Conservation (phyloP, 805 yeast genomes). For the Metschnikowia drakensbergensis region DNA sequence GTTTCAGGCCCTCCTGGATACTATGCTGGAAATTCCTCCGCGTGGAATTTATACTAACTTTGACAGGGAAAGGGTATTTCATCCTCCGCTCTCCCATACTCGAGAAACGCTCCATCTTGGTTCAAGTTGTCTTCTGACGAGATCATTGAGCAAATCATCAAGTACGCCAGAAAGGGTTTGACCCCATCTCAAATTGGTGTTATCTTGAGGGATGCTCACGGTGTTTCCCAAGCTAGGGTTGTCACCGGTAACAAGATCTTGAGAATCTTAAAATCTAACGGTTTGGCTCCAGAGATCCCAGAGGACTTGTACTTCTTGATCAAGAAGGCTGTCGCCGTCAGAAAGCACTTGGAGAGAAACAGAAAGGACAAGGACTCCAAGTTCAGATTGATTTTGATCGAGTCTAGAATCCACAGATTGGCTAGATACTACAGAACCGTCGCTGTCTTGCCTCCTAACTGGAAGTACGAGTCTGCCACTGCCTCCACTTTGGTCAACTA, state of each 20-base stretch:
- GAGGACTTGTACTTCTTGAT: constrained; percentile 99
- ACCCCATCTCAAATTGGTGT: constrained; percentile 99
- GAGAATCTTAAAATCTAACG: constrained; percentile 98
- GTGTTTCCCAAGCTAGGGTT: constrained; percentile 96
- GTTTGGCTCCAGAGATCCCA: constrained; percentile 99
- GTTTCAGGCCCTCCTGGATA: constrained; percentile 4
- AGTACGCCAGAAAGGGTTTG: constrained; percentile 99
- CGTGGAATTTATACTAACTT: constrained; percentile 14
- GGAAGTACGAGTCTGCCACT: constrained; percentile 99
- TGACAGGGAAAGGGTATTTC: constrained; percentile 97
- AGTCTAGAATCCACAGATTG: constrained; percentile 99
- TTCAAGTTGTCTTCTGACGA: constrained; percentile 94
- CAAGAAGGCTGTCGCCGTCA: constrained; percentile 99
- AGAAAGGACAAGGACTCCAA: constrained; percentile 99
- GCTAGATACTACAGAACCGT: constrained; percentile 99
- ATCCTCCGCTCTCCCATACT: constrained; percentile 98
- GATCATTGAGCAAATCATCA: constrained; percentile 96
- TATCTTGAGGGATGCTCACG: constrained; percentile 98
- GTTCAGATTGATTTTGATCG: constrained; percentile 99
- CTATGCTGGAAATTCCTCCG: constrained; percentile 1
- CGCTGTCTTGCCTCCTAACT: constrained; percentile 98
- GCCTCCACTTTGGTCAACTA: constrained; percentile 99
- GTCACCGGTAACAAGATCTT: constrained; percentile 99
- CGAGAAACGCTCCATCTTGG: constrained; percentile 99
- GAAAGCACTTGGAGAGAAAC: constrained; percentile 99